These are phyloP conservation scores for Aspergillus hortae DNA, from an alignment of 2,329 filamentous ascomycete genomes.

Conservation along the genomic window DNA sequence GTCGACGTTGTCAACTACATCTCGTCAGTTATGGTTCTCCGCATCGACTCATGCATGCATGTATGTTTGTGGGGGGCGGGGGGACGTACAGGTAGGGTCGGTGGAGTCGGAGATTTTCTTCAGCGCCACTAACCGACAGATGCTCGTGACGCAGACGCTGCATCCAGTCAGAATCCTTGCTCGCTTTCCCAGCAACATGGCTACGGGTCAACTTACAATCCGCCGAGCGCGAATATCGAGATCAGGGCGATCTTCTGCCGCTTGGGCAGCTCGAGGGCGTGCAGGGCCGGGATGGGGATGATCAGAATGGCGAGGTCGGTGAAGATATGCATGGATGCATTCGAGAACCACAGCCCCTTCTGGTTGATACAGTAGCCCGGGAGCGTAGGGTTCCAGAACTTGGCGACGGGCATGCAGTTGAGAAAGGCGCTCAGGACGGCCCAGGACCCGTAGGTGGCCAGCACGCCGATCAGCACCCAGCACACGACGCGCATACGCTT, in stretches of 20 bases:
- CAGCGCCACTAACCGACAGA: slow-evolving; percentile 30
- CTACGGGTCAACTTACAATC: slow-evolving; percentile 24
- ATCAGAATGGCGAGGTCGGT: slow-evolving; percentile 43
- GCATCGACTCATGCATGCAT: not conserved
- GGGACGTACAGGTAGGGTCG: slow-evolving; percentile 32
- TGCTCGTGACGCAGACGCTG: slow-evolving; percentile 34
- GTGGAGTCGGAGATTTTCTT: slow-evolving; percentile 30
- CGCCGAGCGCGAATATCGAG: slow-evolving; percentile 40
- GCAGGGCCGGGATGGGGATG: slow-evolving; percentile 45
- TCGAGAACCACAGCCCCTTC: slow-evolving; percentile 43
- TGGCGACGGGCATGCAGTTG: slow-evolving; percentile 34
- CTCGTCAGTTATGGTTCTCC: slow-evolving; percentile 6
- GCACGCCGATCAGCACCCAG: slow-evolving; percentile 34
- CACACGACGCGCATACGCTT: slow-evolving; percentile 33
- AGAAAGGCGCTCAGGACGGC: slow-evolving; percentile 34
- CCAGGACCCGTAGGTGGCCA: slow-evolving; percentile 35
- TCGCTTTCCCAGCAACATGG: too few species aligned
- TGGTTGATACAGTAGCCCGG: slow-evolving; percentile 36
- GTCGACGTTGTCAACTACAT: slow-evolving; percentile 31
- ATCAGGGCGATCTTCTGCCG: slow-evolving; percentile 42
- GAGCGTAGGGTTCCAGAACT: slow-evolving; percentile 30
- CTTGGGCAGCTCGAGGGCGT: slow-evolving; percentile 37
- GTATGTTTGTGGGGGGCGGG: not conserved
- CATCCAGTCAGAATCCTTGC: not conserved
- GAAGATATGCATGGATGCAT: slow-evolving; percentile 42